A percentile compares a stretch with the other conserved stretches of the same genome.
Evolutionary conservation across 2,329 filamentous ascomycete genomes (phyloP).

Genomic region (Verruconis gallopava): DNA sequence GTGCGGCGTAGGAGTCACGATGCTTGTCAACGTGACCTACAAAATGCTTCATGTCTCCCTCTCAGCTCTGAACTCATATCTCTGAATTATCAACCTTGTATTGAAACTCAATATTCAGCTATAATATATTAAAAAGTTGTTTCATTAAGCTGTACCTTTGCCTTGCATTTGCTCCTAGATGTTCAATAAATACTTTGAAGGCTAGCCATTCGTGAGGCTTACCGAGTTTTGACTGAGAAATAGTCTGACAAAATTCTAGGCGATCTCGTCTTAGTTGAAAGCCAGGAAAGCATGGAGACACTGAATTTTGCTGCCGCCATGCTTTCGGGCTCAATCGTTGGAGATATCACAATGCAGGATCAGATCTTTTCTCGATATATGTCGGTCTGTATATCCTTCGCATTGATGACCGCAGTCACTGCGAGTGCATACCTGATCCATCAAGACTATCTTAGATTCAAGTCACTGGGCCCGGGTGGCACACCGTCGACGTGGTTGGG

Average conservation of each 20-base stretch:
- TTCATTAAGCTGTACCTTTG: not conserved
- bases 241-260: too few species aligned
- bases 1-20: not conserved
- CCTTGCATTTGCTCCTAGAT: too few species aligned
- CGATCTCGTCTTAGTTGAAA: not conserved
- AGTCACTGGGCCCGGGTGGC: conserved; percentile 66
- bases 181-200: too few species aligned
- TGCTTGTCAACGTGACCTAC: not conserved
- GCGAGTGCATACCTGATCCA: conserved; percentile 32
- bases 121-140: not conserved
- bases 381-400: not conserved
- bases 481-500: conserved; percentile 61
- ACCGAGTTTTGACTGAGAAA: too few species aligned
- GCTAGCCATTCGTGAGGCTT: too few species aligned
- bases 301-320: not conserved
- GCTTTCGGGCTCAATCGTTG: not conserved
- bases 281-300: not conserved
- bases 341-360: not conserved
- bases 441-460: conserved; percentile 63
- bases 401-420: not conserved
- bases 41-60: conserved; percentile 1
- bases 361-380: not conserved
- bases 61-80: too few species aligned
- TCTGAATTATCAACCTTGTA: not conserved
- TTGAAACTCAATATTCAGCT: not conserved